These are phyloP conservation scores for Kwoniella bestiolae DNA, from an alignment of 768 basidiomycete genomes.

Conservation along the genomic window DNA sequence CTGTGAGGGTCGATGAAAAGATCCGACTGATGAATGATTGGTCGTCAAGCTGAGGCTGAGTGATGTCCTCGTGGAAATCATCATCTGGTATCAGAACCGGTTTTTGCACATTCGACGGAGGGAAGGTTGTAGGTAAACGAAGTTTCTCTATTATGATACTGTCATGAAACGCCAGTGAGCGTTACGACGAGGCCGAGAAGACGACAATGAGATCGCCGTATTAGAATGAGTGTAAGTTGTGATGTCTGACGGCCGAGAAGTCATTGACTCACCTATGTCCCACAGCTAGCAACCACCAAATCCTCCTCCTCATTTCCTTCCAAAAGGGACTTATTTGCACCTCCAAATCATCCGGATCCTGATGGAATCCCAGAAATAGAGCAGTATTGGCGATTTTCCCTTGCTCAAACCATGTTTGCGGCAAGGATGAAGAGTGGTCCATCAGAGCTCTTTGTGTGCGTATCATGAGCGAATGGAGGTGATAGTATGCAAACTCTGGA, in stretches of 20 bases:
- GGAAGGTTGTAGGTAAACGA: conserved; percentile 1
- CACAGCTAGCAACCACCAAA: background rate
- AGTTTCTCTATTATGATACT: conserved; percentile 7
- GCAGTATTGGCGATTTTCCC: background rate
- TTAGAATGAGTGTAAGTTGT: no score
- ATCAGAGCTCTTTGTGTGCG: background rate
- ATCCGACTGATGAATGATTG: background rate
- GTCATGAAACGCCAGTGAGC: no score
- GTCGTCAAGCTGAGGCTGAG: conserved; percentile 12
- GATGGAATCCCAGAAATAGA: conserved; percentile 1
- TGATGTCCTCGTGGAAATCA: conserved; percentile 15
- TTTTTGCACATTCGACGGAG: background rate
- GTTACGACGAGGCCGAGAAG: no score
- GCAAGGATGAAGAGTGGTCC: background rate
- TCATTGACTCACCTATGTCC: conserved; percentile 23
- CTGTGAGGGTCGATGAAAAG: background rate
- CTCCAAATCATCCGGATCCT: conserved; percentile 7
- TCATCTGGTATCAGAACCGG: conserved; percentile 14
- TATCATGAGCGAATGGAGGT: conserved; percentile 10
- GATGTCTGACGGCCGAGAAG: no score
- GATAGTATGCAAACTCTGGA: conserved; percentile 14
- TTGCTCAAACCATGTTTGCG: background rate
- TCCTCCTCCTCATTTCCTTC: conserved; percentile 17
- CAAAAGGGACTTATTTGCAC: background rate
- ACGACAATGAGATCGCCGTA: no score